These are phyloP conservation scores for Hypoxylon sp. DNA, from an alignment of 2,329 filamentous ascomycete species.

Conservation along the genomic window DNA sequence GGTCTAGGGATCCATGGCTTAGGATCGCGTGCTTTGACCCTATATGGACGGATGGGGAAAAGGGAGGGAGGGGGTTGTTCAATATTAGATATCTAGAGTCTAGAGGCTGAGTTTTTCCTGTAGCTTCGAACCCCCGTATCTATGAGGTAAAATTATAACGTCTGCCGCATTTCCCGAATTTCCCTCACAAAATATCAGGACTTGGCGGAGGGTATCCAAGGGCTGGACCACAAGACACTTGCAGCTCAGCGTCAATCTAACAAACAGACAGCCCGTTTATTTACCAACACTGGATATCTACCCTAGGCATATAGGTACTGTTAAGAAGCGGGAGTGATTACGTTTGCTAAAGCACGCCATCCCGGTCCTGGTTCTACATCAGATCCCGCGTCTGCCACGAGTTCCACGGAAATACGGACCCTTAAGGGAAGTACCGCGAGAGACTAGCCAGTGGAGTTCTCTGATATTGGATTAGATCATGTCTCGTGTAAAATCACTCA, in stretches of 20 bases:
- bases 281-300: not conserved
- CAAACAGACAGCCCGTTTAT: constrained; percentile 5
- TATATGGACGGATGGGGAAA: constrained; percentile 9
- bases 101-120: constrained; percentile 12
- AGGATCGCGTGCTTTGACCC: constrained; percentile 4
- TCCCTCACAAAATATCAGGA: constrained; percentile 3
- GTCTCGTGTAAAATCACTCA: not conserved
- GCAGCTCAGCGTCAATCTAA: constrained; percentile 3
- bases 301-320: too few species aligned
- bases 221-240: constrained; percentile 4
- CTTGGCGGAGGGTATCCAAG: constrained; percentile 14
- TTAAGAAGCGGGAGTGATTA: not conserved
- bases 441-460: constrained; percentile 6
- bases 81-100: constrained; percentile 6
- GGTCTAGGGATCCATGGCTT: constrained; percentile 5
- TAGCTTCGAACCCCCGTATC: constrained; percentile 12
- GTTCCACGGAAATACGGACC: constrained; percentile 13
- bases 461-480: constrained; percentile 20
- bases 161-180: constrained; percentile 1
- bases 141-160: constrained; percentile 27
- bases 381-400: constrained; percentile 15
- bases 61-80: not conserved
- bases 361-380: constrained; percentile 5
- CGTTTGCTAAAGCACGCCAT: constrained; percentile 9
- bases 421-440: constrained; percentile 5